These are phyloP conservation scores for Rhodamnia argentea DNA, from an alignment of 345 rosid species.

Conservation along the genomic window DNA sequence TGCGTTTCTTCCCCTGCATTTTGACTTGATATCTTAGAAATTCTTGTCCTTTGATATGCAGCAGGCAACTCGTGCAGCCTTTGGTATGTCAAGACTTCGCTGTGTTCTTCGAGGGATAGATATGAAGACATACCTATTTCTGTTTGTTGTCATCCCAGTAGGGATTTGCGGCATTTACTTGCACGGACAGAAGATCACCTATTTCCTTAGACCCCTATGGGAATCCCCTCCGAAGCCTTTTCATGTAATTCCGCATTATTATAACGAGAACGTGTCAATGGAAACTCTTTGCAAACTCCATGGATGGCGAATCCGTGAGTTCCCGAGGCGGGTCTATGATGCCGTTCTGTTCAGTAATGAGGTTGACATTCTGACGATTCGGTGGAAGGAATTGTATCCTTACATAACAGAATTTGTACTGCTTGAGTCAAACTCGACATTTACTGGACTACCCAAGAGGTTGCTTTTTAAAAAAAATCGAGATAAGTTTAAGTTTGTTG, in stretches of 20 bases:
- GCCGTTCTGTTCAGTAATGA: conserved; percentile 24
- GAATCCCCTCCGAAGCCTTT: conserved; percentile 14
- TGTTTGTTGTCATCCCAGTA: conserved; percentile 3
- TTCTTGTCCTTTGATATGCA: background rate
- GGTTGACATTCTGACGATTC: conserved; percentile 14
- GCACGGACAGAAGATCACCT: conserved; percentile 14
- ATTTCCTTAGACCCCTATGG: conserved; percentile 14
- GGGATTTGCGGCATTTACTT: background rate
- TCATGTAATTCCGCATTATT: conserved; percentile 11
- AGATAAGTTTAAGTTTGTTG: conserved; percentile 16
- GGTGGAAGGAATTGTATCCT: conserved; percentile 27
- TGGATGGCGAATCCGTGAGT: conserved; percentile 19
- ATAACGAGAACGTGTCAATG: conserved; percentile 21
- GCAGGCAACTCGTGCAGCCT: conserved; percentile 21
- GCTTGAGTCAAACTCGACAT: conserved; percentile 24
- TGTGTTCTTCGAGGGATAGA: conserved; percentile 41
- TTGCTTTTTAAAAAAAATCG: conserved; percentile 8
- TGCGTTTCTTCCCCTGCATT: background rate
- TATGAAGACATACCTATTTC: conserved; percentile 6
- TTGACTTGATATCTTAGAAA: background rate
- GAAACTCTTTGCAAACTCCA: conserved; percentile 22
- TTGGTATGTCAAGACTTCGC: conserved; percentile 32
- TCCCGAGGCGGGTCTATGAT: conserved; percentile 22
- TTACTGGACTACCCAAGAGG: conserved; percentile 16
- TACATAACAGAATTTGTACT: conserved; percentile 17